phyloP scores from a whole-genome alignment of 805 yeast species.

The Spathaspora gorwiae region DNA sequence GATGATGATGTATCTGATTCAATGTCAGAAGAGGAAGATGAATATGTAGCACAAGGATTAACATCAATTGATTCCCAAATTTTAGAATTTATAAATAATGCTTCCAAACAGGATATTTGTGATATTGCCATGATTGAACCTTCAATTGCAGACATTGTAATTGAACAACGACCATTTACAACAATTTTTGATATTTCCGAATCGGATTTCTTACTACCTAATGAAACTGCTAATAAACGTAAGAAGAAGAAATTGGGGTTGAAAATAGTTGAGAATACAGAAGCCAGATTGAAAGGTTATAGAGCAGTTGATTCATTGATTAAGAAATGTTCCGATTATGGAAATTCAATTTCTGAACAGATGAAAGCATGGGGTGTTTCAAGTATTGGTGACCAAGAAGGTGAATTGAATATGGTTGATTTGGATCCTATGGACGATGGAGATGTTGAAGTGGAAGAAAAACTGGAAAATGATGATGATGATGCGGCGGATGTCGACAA shows the following conservation, averaged over 20 bases:
- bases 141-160: constrained; percentile 57
- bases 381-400: constrained; percentile 49
- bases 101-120: constrained; percentile 67
- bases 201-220: constrained; percentile 43
- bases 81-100: constrained; percentile 72
- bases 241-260: constrained; percentile 59
- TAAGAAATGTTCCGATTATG: constrained; percentile 74
- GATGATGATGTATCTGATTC: constrained; percentile 47
- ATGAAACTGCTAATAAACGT: constrained; percentile 38
- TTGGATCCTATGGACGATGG: constrained; percentile 30
- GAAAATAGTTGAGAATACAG: constrained; percentile 65
- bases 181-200: constrained; percentile 57
- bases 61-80: constrained; percentile 60
- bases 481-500: constrained; percentile 1
- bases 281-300: constrained; percentile 75
- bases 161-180: constrained; percentile 66
- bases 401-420: constrained; percentile 65
- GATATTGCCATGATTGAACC: constrained; percentile 75
- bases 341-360: constrained; percentile 63
- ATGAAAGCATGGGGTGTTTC: constrained; percentile 88
- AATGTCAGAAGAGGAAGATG: constrained; percentile 44
- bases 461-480: constrained; percentile 23
- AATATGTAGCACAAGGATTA: constrained; percentile 29
- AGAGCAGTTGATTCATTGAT: constrained; percentile 93
- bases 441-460: constrained; percentile 14